Conservation (phyloP, 331 rosid species). For the Pyracantha coccinea region DNA sequence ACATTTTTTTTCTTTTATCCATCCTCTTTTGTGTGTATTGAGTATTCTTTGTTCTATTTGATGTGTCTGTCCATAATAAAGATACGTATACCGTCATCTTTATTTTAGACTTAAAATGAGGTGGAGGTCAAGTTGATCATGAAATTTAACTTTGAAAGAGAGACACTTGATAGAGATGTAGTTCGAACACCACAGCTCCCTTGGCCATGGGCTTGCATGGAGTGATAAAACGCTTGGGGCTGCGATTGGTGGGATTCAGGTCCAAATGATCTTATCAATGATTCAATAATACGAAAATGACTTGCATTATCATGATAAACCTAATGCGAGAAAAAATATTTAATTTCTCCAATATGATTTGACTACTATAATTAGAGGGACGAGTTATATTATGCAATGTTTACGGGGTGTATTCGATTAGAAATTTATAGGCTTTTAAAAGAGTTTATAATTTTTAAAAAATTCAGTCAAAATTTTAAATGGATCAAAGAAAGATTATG, state of each 20-base stretch:
- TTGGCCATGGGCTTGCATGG: not conserved
- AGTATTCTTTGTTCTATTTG: no score
- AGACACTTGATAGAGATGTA: not conserved
- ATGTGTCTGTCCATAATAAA: no score
- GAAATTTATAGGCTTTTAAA: no score
- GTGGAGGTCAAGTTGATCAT: conserved; percentile 5
- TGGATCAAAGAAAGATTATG: no score
- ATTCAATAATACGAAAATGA: not conserved
- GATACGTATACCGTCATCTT: not conserved
- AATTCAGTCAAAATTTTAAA: no score
- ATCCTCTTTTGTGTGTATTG: no score
- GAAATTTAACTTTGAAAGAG: conserved; percentile 7
- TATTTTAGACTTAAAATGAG: not conserved
- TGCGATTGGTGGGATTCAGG: conserved; percentile 9
- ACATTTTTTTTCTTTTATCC: no score
- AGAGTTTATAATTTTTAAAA: no score
- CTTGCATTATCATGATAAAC: not conserved
- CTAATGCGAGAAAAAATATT: not conserved
- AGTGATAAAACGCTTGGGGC: not conserved
- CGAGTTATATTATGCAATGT: not conserved
- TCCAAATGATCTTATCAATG: not conserved
- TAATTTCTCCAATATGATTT: not conserved
- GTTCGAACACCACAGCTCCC: not conserved
- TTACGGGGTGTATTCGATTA: not conserved
- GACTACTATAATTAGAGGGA: not conserved